Evolutionary conservation across 805 yeast species (phyloP).

Genomic region (Scheffersomyces stipitis): DNA sequence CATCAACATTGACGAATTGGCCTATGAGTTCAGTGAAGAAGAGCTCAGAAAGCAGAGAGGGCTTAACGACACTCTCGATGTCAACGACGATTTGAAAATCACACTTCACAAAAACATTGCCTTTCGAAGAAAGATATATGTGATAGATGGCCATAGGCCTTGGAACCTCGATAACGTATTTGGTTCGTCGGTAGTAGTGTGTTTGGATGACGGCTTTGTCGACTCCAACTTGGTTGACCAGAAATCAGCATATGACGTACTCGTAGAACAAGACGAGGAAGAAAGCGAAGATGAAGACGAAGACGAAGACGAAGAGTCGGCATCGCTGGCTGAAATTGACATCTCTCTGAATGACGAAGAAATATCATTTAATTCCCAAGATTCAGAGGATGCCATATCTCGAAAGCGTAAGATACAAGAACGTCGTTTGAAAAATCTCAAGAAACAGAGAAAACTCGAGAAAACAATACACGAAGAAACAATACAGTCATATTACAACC

Average conservation of each 20-base stretch:
- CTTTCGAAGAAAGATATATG: constrained; percentile 62
- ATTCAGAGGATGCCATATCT: constrained; percentile 21
- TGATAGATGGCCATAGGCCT: constrained; percentile 91
- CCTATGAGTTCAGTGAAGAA: constrained; percentile 34
- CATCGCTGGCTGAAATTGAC: constrained; percentile 16
- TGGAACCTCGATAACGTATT: constrained; percentile 94
- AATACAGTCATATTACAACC: constrained; percentile 75
- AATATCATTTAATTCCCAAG: constrained; percentile 19
- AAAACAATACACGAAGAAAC: constrained; percentile 49
- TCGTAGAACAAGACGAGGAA: constrained; percentile 42
- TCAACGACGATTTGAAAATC: constrained; percentile 19
- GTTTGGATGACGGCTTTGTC: constrained; percentile 84
- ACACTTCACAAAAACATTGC: constrained; percentile 12
- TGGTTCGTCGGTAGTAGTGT: constrained; percentile 73
- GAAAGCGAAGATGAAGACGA: constrained; percentile 36
- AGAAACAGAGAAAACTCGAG: constrained; percentile 39
- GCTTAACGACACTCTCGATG: constrained; percentile 21
- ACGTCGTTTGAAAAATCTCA: constrained; percentile 23
- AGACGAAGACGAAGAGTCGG: constrained; percentile 26
- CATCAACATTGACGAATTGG: constrained; percentile 54
- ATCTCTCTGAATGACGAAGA: constrained; percentile 22
- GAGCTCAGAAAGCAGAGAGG: no score
- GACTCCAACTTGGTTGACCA: constrained; percentile 58
- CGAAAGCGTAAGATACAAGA: constrained; percentile 33
- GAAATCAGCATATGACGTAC: constrained; percentile 57